Evolutionary conservation across 129 eudicot genomes (phyloP), one percentile per base, ranked within the genome.

Genomic region (Apium graveolens): DNA sequence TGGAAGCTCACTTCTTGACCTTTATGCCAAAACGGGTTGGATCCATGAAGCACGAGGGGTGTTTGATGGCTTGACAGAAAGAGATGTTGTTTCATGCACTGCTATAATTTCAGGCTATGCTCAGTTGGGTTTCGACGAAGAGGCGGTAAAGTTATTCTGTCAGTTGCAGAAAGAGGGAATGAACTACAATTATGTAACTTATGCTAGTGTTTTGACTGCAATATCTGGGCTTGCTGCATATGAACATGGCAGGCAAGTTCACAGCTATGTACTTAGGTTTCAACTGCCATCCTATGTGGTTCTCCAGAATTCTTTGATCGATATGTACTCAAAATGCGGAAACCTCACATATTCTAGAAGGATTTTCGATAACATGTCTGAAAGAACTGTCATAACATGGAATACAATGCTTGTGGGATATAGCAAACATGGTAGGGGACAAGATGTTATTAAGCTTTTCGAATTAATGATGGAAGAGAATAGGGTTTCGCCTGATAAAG

Each of bases 321-420:
- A 95, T 85, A 95, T 91, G 98, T 95, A 95, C 80, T 86, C 98
- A 73, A 95, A 95, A 90, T 95, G 97, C 83, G 98, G 98, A 45
- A 86, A 90, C 45, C 88, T 91, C 27, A 70, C 66, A 44, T 95
- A 95, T 63, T 87, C 98, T 0, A 87, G 97, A 83, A 88, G 91
- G 80, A 70, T 95, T 27, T 95, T 95, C 72, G 89, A 95, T 82
- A 77, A 53, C 39, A 85, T 95, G 88, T 82, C 93, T 73, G 97
- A 91, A 80, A 90, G 96, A 86, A 95, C 89, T 48, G 90, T 87
- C 41, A 80, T 88, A 39, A 87, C 98, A 43, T 95, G 98, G 98
- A 95, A 95, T 41, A 91, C 97, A 20, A 91, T 95, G 96, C 91
- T 95, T 42, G 90, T 83, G 45, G 98, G 97, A n/a, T 95, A 91